phyloP scores from a whole-genome alignment of 805 yeast species.

The Candida methanosorbosa region DNA sequence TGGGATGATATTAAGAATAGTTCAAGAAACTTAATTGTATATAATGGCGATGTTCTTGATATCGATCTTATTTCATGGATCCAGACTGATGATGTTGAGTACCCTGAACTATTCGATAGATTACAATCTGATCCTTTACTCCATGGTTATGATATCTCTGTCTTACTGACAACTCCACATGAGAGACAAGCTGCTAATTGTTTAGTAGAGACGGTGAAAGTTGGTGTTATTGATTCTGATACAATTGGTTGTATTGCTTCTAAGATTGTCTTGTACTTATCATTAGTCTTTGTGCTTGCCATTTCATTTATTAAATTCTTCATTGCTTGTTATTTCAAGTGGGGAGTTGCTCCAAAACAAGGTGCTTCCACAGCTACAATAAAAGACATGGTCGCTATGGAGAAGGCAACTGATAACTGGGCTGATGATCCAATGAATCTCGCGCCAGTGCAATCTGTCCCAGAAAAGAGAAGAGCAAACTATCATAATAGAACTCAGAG shows the following conservation, averaged over 20 bases:
- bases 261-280: constrained; percentile 66
- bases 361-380: constrained; percentile 57
- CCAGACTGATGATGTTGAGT: constrained; percentile 54
- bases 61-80: constrained; percentile 72
- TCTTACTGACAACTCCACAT: constrained; percentile 56
- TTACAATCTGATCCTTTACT: constrained; percentile 45
- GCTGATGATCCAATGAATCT: constrained; percentile 50
- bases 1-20: constrained; percentile 80
- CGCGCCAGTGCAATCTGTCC: constrained; percentile 45
- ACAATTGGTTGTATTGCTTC: constrained; percentile 95
- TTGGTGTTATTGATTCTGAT: constrained; percentile 82
- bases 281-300: constrained; percentile 77
- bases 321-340: constrained; percentile 83
- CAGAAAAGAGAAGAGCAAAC: constrained; percentile 43
- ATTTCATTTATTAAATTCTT: constrained; percentile 71
- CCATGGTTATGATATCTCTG: constrained; percentile 76
- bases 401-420: constrained; percentile 76
- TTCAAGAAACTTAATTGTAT: constrained; percentile 73
- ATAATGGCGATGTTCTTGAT: constrained; percentile 84
- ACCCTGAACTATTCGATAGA: constrained; percentile 64
- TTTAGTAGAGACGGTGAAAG: constrained; percentile 74
- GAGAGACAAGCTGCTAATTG: constrained; percentile 73
- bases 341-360: constrained; percentile 71
- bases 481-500: constrained; percentile 24
- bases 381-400: constrained; percentile 54